Percentiles rank a stretch among this genome's conserved stretches.
Evolutionary conservation across 2,329 filamentous ascomycete species (phyloP).

Genomic region (Cercospora canescens): DNA sequence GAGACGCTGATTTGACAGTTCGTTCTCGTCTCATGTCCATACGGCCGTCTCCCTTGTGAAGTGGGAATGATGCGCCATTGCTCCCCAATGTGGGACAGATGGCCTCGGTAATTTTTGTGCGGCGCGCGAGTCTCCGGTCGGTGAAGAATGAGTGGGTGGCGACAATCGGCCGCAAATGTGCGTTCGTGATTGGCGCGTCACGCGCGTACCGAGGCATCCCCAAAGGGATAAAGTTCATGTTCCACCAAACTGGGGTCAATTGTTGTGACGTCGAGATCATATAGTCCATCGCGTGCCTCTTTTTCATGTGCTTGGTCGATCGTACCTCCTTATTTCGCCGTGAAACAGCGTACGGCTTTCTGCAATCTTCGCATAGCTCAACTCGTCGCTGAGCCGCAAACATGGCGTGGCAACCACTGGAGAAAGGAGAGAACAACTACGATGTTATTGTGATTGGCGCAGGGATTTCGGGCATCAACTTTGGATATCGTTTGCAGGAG

Average conservation of each 20-base stretch:
- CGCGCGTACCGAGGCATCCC: conserved; percentile 6
- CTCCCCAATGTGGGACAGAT: not conserved
- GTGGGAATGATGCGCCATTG: too few relatives aligned
- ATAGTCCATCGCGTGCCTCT: conserved; percentile 10
- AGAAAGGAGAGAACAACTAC: conserved; percentile 32
- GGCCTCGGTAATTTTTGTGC: conserved; percentile 5
- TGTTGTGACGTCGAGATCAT: conserved; percentile 7
- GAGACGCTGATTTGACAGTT: conserved; percentile 7
- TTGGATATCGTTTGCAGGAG: conserved; percentile 60
- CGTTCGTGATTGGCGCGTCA: conserved; percentile 1
- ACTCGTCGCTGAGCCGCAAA: not conserved
- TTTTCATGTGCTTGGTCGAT: not conserved
- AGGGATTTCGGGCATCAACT: conserved; percentile 74
- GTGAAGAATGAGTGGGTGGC: not conserved
- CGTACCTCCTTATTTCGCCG: not conserved
- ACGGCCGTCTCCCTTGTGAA: too few relatives aligned
- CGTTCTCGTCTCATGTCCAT: too few relatives aligned
- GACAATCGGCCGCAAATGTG: not conserved
- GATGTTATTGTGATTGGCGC: conserved; percentile 67
- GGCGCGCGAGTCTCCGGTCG: not conserved
- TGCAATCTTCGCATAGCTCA: not conserved
- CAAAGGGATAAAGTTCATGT: not conserved
- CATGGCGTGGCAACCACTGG: conserved; percentile 27
- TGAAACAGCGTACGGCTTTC: not conserved
- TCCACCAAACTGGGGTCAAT: not conserved